A percentile compares a stretch with the other conserved stretches of the same genome.
These are phyloP conservation scores for Suillus occidentalis DNA, from an alignment of 768 basidiomycete genomes.

Conservation along the genomic window DNA sequence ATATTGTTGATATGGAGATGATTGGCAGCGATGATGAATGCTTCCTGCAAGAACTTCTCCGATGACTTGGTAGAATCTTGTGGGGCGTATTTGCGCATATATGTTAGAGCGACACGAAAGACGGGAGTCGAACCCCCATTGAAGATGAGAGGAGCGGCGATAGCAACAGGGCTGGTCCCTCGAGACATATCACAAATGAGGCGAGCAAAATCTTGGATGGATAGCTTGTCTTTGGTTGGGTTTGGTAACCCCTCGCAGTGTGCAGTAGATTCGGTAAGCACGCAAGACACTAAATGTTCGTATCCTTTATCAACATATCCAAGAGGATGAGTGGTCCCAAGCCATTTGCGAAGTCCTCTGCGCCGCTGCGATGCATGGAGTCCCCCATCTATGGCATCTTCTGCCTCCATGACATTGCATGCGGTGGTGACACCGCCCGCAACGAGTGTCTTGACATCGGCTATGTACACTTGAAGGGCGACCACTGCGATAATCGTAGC, in stretches of 20 bases:
- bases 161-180: neutral
- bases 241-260: neutral
- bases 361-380: neutral
- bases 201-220: neutral
- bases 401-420: neutral
- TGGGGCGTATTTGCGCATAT: neutral
- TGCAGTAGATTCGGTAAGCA: neutral
- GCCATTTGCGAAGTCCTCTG: neutral
- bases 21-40: too few relatives aligned
- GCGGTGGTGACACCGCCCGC: neutral
- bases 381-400: neutral
- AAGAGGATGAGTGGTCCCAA: neutral
- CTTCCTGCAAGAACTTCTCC: too few relatives aligned
- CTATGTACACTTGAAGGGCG: neutral
- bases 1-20: too few relatives aligned
- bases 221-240: neutral
- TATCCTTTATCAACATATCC: neutral
- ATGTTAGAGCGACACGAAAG: neutral
- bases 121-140: neutral
- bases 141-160: neutral
- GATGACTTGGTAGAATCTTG: neutral
- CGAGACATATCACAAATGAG: neutral
- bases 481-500: neutral
- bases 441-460: neutral
- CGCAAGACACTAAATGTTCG: neutral